Conservation (phyloP, 768 basidiomycete species). For the Nidularia sp. region DNA sequence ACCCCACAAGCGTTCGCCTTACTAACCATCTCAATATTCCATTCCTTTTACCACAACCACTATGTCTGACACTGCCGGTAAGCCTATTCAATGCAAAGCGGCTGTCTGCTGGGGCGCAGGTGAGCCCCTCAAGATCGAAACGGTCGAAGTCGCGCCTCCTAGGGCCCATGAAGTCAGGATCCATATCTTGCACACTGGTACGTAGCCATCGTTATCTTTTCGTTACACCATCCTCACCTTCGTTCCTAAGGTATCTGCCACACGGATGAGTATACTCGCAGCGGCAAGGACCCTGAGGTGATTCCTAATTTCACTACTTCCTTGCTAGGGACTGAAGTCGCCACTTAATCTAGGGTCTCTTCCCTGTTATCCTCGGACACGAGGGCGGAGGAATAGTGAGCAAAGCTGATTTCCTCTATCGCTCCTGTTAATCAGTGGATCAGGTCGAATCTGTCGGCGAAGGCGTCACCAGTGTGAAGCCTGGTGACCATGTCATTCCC, state of each 20-base stretch:
- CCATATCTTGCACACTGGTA: slow-evolving; percentile 87
- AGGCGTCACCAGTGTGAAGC: slow-evolving; percentile 72
- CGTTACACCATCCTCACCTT: neutral
- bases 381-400: slow-evolving; percentile 89
- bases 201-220: slow-evolving; percentile 9
- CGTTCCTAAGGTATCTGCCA: slow-evolving; percentile 78
- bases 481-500: slow-evolving; percentile 97
- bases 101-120: slow-evolving; percentile 96
- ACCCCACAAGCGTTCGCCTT: slow-evolving; percentile 1
- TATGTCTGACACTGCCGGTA: slow-evolving; percentile 78
- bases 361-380: slow-evolving; percentile 92
- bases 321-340: neutral
- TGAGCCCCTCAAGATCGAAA: slow-evolving; percentile 81
- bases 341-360: slow-evolving; percentile 54
- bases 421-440: slow-evolving; percentile 6
- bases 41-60: slow-evolving; percentile 17
- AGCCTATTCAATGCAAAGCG: slow-evolving; percentile 83
- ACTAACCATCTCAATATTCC: slow-evolving; percentile 9
- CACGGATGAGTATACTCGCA: slow-evolving; percentile 96
- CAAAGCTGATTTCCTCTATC: slow-evolving; percentile 6
- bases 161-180: slow-evolving; percentile 89
- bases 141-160: slow-evolving; percentile 93
- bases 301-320: slow-evolving; percentile 2
- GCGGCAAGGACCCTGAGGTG: slow-evolving; percentile 94
- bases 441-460: slow-evolving; percentile 97